phyloP scores from a whole-genome alignment of 768 basidiomycete species.

The Auricularia cornea region DNA sequence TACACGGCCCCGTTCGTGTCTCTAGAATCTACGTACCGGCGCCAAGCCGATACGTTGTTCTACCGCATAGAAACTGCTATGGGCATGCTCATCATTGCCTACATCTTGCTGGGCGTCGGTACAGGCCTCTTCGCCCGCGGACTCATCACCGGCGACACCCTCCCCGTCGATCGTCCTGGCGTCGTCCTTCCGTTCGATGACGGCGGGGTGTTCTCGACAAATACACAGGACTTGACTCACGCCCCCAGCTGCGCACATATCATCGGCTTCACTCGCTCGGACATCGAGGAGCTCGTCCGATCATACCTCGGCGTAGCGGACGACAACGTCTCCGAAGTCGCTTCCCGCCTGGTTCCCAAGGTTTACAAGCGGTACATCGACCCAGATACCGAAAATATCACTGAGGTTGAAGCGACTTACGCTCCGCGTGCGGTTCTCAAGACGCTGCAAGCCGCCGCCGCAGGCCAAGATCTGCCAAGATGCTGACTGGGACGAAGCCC shows the following conservation, averaged over 20 bases:
- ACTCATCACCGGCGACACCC: not conserved
- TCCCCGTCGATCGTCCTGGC: not conserved
- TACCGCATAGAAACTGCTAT: not conserved
- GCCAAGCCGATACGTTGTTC: not conserved
- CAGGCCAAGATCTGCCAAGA: too few relatives aligned
- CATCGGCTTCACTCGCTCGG: not conserved
- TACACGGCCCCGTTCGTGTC: not conserved
- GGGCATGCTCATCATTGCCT: not conserved
- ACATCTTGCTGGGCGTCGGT: not conserved
- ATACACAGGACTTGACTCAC: not conserved
- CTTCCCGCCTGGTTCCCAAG: not conserved
- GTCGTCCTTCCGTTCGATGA: not conserved
- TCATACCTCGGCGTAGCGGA: not conserved
- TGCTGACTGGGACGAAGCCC: too few relatives aligned
- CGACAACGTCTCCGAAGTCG: too few relatives aligned
- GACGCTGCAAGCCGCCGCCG: too few relatives aligned
- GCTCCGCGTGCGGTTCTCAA: constrained; percentile 5
- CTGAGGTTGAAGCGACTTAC: not conserved
- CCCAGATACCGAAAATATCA: too few relatives aligned
- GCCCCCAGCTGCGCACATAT: not conserved
- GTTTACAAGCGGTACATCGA: not conserved
- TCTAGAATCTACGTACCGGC: not conserved
- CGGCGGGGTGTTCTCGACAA: not conserved
- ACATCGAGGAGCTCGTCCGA: not conserved
- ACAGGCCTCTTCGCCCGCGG: not conserved